Conservation (phyloP, 1,284 basidiomycete genomes). For the Mrakiaceae sp. region DNA sequence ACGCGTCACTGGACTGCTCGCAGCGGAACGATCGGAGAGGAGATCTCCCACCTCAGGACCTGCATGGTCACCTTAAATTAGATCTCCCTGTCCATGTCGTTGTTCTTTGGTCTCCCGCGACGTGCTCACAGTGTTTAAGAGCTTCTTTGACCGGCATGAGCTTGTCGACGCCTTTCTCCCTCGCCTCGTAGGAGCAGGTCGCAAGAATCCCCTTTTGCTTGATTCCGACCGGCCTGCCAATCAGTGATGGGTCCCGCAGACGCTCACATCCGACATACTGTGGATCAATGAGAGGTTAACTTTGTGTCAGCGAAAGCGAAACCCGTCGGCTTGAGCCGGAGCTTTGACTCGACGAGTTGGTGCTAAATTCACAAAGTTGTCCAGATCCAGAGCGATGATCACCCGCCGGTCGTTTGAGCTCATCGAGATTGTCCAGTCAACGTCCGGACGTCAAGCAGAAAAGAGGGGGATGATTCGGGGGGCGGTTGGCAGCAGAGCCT, state of each 20-base stretch:
- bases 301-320: not conserved
- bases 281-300: conserved; percentile 13
- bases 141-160: conserved; percentile 30
- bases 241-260: conserved; percentile 28
- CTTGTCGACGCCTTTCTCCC: conserved; percentile 29
- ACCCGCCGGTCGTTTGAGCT: conserved; percentile 1
- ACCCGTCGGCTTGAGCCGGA: not conserved
- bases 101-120: not conserved
- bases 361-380: conserved; percentile 20
- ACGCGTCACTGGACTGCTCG: no score
- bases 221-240: conserved; percentile 32
- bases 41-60: conserved; percentile 7
- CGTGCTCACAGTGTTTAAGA: conserved; percentile 22
- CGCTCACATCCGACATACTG: conserved; percentile 32
- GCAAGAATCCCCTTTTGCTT: conserved; percentile 36
- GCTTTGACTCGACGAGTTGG: not conserved
- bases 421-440: no score
- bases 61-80: not conserved
- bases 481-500: no score
- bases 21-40: no score
- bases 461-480: no score
- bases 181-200: conserved; percentile 33
- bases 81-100: not conserved
- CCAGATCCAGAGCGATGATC: conserved; percentile 26
- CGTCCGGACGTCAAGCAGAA: no score